Percentiles rank a stretch among this genome's conserved stretches.
These are phyloP conservation scores for Phytophthora capsici DNA, from an alignment of 352 stramenopile genomes.

Conservation along the genomic window DNA sequence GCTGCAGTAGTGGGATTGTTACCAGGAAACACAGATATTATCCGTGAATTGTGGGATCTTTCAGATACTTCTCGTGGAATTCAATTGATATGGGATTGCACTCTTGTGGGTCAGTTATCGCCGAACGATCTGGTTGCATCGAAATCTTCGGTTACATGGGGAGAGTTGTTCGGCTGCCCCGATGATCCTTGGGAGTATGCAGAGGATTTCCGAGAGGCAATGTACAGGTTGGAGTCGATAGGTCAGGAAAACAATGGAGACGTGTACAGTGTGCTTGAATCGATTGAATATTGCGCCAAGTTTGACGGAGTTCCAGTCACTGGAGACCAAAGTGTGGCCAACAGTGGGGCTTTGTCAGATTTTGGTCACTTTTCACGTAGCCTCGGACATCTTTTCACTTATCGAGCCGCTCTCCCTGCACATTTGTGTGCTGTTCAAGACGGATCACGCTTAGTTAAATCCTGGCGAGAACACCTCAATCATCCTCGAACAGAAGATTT, in stretches of 20 bases:
- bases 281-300: background rate
- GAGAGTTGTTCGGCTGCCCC: background rate
- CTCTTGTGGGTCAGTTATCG: background rate
- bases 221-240: background rate
- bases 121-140: background rate
- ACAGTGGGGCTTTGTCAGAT: background rate
- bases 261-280: background rate
- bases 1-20: background rate
- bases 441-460: background rate
- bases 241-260: background rate
- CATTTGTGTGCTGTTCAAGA: background rate
- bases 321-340: background rate
- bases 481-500: background rate
- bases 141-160: background rate
- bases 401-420: background rate
- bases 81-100: background rate
- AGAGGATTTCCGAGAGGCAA: background rate
- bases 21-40: background rate
- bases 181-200: background rate
- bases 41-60: background rate
- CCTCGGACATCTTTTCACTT: background rate
- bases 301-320: background rate
- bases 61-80: background rate
- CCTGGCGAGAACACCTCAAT: background rate
- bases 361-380: background rate